Evolutionary conservation across 441 rosid genomes (phyloP).

Genomic region (Euphorbia schlechtendalii): DNA sequence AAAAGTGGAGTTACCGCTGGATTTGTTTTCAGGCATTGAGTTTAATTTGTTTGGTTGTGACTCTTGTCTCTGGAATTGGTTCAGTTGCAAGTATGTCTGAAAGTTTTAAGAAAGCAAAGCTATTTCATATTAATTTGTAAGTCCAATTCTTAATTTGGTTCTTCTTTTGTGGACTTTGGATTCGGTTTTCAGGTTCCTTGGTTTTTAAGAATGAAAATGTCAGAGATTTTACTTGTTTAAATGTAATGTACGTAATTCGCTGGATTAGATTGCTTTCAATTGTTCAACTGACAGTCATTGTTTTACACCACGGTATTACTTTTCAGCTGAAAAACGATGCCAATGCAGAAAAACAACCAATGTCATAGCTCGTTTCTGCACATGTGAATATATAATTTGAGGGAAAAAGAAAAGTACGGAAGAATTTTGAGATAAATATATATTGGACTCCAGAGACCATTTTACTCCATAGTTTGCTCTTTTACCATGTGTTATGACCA

Average conservation of each 20-base stretch:
- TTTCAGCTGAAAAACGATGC: too few relatives aligned
- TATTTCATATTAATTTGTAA: conserved; percentile 23
- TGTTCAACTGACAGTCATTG: too few relatives aligned
- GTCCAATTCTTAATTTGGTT: not conserved
- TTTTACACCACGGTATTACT: too few relatives aligned
- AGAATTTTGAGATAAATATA: too few relatives aligned
- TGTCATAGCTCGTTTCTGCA: too few relatives aligned
- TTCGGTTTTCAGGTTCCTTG: not conserved
- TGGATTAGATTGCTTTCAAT: not conserved
- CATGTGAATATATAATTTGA: too few relatives aligned
- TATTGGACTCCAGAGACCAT: too few relatives aligned
- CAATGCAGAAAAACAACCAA: too few relatives aligned
- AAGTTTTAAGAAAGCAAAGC: conserved; percentile 18
- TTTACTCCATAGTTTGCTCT: too few relatives aligned
- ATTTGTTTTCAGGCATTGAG: conserved; percentile 20
- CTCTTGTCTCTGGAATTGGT: conserved; percentile 22
- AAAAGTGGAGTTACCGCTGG: conserved; percentile 22
- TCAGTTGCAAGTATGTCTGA: conserved; percentile 26
- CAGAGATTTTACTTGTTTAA: not conserved
- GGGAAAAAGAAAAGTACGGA: too few relatives aligned
- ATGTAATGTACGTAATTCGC: not conserved
- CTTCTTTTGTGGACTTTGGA: not conserved
- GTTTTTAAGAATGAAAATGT: not conserved
- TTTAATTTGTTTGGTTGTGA: conserved; percentile 21
- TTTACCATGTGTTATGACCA: too few relatives aligned